phyloP scores from a whole-genome alignment of 306 rosid species.

The Alnus glutinosa region DNA sequence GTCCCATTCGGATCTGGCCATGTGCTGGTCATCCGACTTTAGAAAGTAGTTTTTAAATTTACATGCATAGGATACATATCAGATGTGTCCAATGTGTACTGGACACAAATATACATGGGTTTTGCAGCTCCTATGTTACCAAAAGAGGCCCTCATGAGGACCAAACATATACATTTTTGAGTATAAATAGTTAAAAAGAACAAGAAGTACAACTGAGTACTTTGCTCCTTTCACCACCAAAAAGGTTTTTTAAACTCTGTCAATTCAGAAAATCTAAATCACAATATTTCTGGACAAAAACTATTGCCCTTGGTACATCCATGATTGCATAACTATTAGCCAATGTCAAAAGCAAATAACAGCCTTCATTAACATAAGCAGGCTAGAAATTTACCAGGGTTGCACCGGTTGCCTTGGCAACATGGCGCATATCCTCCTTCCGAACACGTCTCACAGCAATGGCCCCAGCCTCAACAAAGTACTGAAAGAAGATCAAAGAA shows the following conservation, averaged over 20 bases:
- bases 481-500: conserved; percentile 51
- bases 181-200: neutral
- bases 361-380: neutral
- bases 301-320: neutral
- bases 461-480: conserved; percentile 97
- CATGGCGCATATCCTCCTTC: conserved; percentile 98
- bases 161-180: neutral
- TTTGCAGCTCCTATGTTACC: neutral
- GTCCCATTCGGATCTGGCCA: neutral
- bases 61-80: neutral
- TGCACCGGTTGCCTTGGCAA: conserved; percentile 98
- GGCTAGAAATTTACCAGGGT: conserved; percentile 61
- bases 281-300: neutral
- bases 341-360: neutral
- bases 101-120: neutral
- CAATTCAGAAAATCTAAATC: neutral
- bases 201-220: neutral
- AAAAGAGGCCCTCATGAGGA: neutral
- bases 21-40: neutral
- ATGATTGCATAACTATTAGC: neutral
- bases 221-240: neutral
- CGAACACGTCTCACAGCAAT: conserved; percentile 92
- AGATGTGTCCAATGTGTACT: neutral
- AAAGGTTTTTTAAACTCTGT: neutral
- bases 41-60: neutral